Percentiles rank a stretch among this genome's conserved stretches.
Conservation (phyloP, 306 rosid species). For the Lablab purpureus region DNA sequence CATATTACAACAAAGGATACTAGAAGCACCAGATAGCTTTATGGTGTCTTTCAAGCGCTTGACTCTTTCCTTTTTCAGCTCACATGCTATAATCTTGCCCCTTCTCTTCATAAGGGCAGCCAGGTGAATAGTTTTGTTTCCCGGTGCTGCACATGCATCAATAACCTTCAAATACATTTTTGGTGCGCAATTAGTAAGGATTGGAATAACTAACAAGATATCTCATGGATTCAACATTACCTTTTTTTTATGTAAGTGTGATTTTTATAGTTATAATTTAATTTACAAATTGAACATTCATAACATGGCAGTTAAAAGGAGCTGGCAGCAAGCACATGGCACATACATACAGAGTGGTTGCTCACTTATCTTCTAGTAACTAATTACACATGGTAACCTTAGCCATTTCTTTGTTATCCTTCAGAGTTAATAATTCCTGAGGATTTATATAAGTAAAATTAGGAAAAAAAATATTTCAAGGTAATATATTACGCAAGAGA, state of each 20-base stretch:
- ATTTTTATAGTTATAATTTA: not conserved
- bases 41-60: constrained; percentile 73
- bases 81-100: constrained; percentile 86
- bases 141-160: constrained; percentile 96
- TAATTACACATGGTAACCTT: constrained; percentile 6
- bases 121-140: constrained; percentile 95
- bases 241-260: not conserved
- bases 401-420: constrained; percentile 9
- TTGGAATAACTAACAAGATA: constrained; percentile 1
- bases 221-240: not conserved
- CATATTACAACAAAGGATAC: constrained; percentile 61
- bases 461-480: not conserved
- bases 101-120: constrained; percentile 86
- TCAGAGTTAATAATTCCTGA: not conserved
- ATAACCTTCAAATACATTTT: constrained; percentile 73
- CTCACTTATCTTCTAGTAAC: constrained; percentile 11
- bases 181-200: constrained; percentile 30
- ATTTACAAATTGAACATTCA: not conserved
- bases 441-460: not conserved
- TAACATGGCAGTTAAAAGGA: constrained; percentile 2
- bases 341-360: not conserved
- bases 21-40: constrained; percentile 84
- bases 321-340: constrained; percentile 9
- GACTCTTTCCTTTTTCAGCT: constrained; percentile 72
- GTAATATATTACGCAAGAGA: not conserved